Percentiles rank a stretch among this genome's conserved stretches.
phyloP scores from a whole-genome alignment of 805 yeast genomes.

The Teunomyces kruisii region DNA sequence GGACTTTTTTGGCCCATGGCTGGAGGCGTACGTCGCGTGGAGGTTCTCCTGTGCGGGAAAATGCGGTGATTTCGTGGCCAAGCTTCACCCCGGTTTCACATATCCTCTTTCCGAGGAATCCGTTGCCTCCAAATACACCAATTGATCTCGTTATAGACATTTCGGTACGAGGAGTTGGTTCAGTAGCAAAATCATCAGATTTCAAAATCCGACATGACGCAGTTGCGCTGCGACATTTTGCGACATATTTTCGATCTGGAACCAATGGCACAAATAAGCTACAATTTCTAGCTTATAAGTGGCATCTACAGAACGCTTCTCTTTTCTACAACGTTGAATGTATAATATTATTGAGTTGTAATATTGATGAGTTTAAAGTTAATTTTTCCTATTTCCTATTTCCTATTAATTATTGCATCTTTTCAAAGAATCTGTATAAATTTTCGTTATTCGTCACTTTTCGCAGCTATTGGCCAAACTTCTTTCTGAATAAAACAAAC shows the following conservation, averaged over 20 bases:
- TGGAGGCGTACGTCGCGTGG: slow-evolving; percentile 30
- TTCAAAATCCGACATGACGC: neutral
- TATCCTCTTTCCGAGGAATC: slow-evolving; percentile 69
- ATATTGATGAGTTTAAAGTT: too few species aligned
- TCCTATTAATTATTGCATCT: neutral
- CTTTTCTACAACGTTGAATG: neutral
- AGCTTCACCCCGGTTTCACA: slow-evolving; percentile 64
- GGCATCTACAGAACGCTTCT: too few species aligned
- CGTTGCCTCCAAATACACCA: slow-evolving; percentile 86
- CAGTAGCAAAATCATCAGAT: neutral
- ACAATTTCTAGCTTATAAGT: too few species aligned
- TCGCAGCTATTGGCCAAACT: slow-evolving; percentile 22
- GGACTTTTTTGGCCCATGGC: slow-evolving; percentile 57
- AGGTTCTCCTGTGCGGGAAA: slow-evolving; percentile 63
- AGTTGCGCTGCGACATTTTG: neutral
- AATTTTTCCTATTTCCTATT: neutral
- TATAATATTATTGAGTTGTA: too few species aligned
- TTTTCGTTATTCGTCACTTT: neutral
- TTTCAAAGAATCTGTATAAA: too few species aligned
- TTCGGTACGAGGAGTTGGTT: neutral
- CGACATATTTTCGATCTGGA: too few species aligned
- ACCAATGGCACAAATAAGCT: too few species aligned
- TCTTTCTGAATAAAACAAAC: slow-evolving; percentile 40
- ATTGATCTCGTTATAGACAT: slow-evolving; percentile 24
- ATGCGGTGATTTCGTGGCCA: slow-evolving; percentile 67